Evolutionary conservation across 805 yeast genomes (phyloP).

Genomic region (Alloascoidea hylecoeti): DNA sequence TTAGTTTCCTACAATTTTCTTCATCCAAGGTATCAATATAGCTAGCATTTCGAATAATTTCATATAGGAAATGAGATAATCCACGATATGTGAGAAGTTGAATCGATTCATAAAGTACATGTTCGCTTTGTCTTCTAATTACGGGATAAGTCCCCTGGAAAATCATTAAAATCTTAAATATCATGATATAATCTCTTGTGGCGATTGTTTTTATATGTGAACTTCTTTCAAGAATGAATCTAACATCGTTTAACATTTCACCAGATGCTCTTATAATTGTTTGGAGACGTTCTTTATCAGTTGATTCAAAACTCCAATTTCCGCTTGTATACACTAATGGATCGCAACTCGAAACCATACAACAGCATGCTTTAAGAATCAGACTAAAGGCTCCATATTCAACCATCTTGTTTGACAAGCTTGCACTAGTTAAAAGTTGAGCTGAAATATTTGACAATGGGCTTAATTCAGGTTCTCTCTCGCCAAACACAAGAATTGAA

Average conservation of each 20-base stretch:
- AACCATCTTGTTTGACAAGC: constrained; percentile 50
- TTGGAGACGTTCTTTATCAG: constrained; percentile 40
- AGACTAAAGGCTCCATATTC: constrained; percentile 50
- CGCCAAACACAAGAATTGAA: constrained; percentile 55
- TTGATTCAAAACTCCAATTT: constrained; percentile 6
- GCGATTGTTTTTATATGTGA: background rate
- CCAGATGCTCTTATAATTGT: constrained; percentile 56
- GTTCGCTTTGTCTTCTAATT: constrained; percentile 60
- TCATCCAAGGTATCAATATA: too few relatives aligned
- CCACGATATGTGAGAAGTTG: background rate
- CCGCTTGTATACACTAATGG: constrained; percentile 25
- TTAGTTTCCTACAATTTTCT: too few relatives aligned
- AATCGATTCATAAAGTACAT: constrained; percentile 77
- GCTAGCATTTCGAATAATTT: too few relatives aligned
- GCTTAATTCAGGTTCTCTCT: constrained; percentile 81
- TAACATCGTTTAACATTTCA: constrained; percentile 54
- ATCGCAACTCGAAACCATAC: constrained; percentile 40
- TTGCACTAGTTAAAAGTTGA: constrained; percentile 84
- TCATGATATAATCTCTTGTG: constrained; percentile 25
- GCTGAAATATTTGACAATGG: constrained; percentile 61
- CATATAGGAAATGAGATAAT: background rate
- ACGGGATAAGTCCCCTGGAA: constrained; percentile 73
- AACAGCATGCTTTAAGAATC: constrained; percentile 47
- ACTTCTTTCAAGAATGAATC: background rate
- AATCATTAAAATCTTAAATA: constrained; percentile 48